These are phyloP conservation scores for Aschersonia sp. DNA, from an alignment of 2,329 filamentous ascomycete genomes.

Conservation along the genomic window DNA sequence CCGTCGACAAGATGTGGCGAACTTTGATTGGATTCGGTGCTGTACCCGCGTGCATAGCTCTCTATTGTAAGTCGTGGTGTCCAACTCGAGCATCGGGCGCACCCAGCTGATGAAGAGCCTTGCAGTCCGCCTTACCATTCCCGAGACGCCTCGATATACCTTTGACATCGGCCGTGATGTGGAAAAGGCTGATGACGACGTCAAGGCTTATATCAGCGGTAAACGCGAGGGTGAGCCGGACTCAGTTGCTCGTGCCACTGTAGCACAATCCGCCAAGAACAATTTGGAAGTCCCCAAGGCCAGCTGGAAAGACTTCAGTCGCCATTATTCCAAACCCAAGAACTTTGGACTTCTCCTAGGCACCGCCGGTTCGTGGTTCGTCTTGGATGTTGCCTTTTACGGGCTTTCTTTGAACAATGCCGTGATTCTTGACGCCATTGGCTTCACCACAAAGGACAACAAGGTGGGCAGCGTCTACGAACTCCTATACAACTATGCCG, in stretches of 20 bases:
- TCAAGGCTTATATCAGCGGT: slow-evolving; percentile 59
- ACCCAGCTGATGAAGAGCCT: not conserved
- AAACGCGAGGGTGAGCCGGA: slow-evolving; percentile 48
- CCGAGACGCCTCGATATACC: slow-evolving; percentile 77
- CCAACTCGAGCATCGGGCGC: not conserved
- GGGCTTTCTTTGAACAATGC: slow-evolving; percentile 64
- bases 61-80: slow-evolving; percentile 42
- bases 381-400: slow-evolving; percentile 49
- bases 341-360: slow-evolving; percentile 59
- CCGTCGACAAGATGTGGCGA: slow-evolving; percentile 79
- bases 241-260: slow-evolving; percentile 46
- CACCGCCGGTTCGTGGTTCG: slow-evolving; percentile 77
- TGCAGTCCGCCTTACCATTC: slow-evolving; percentile 56
- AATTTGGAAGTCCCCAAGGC: slow-evolving; percentile 53
- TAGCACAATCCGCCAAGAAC: slow-evolving; percentile 35
- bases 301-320: slow-evolving; percentile 54
- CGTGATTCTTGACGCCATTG: slow-evolving; percentile 55
- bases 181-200: slow-evolving; percentile 57
- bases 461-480: slow-evolving; percentile 44
- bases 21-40: slow-evolving; percentile 68
- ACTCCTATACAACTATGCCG: slow-evolving; percentile 56
- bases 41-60: slow-evolving; percentile 63
- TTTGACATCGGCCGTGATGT: slow-evolving; percentile 68
- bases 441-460: slow-evolving; percentile 37
- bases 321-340: slow-evolving; percentile 56